Conservation (phyloP, 2,329 filamentous ascomycete genomes). For the Teratosphaeria gauchensis region DNA sequence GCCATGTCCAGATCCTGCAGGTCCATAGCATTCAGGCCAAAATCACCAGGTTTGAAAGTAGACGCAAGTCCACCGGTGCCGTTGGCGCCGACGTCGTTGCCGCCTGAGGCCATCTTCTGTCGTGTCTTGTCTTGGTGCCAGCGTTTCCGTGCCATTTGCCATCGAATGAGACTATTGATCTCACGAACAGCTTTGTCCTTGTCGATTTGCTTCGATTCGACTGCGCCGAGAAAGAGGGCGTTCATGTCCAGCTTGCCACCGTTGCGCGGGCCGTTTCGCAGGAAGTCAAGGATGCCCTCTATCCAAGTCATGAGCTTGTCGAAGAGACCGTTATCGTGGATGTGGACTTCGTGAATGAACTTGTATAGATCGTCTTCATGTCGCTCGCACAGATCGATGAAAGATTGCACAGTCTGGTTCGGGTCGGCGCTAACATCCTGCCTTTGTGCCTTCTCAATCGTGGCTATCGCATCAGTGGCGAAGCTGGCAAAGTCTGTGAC, state of each 20-base stretch:
- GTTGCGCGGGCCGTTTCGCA: conserved; percentile 63
- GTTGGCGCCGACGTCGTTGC: conserved; percentile 45
- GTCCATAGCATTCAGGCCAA: conserved; percentile 80
- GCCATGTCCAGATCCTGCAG: conserved; percentile 77
- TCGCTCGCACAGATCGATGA: conserved; percentile 90
- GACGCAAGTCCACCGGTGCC: conserved; percentile 9
- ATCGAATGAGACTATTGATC: conserved; percentile 76
- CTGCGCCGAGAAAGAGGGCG: conserved; percentile 73
- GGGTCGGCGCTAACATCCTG: conserved; percentile 88
- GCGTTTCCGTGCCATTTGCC: conserved; percentile 92
- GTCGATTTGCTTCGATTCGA: conserved; percentile 58
- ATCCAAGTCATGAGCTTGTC: conserved; percentile 96
- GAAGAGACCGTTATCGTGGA: conserved; percentile 93
- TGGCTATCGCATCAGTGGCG: conserved; percentile 82
- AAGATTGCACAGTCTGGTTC: conserved; percentile 95
- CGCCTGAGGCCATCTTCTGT: conserved; percentile 96
- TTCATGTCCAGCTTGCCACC: conserved; percentile 91
- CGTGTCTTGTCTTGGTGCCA: conserved; percentile 97
- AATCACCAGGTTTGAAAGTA: conserved; percentile 69
- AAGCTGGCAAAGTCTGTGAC: conserved; percentile 95
- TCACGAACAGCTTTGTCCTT: conserved; percentile 64
- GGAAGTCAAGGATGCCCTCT: conserved; percentile 86
- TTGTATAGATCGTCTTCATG: conserved; percentile 98
- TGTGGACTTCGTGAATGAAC: conserved; percentile 95
- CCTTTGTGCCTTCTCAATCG: conserved; percentile 57